Evolutionary conservation across 1,284 basidiomycete species (phyloP).

Genomic region (Trametes sp.): DNA sequence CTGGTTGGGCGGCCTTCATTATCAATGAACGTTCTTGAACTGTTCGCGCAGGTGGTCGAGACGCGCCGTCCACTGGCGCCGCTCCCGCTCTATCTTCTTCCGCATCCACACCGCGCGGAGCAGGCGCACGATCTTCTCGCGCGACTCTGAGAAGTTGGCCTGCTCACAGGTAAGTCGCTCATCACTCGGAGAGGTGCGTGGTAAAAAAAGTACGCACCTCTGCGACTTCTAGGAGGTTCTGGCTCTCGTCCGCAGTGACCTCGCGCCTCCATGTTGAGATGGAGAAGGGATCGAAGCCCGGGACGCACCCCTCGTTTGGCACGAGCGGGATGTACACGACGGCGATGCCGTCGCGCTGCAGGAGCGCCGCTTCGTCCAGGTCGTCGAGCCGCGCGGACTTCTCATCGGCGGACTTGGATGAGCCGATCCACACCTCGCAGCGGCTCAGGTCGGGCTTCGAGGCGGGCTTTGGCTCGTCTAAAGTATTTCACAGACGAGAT

Average conservation of each 20-base stretch:
- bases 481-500: background rate
- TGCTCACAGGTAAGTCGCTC: constrained; percentile 13
- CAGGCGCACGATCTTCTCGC: constrained; percentile 46
- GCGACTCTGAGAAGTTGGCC: constrained; percentile 48
- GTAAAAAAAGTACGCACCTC: constrained; percentile 36
- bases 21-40: constrained; percentile 15
- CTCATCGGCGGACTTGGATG: constrained; percentile 38
- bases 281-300: constrained; percentile 46
- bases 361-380: constrained; percentile 46
- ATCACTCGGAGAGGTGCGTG: background rate
- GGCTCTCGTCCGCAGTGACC: constrained; percentile 45
- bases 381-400: constrained; percentile 45
- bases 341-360: constrained; percentile 47
- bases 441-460: constrained; percentile 29
- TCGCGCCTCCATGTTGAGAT: constrained; percentile 51
- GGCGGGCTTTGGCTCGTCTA: background rate
- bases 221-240: constrained; percentile 45
- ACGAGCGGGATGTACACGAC: constrained; percentile 50
- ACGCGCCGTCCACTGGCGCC: constrained; percentile 30
- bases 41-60: constrained; percentile 28
- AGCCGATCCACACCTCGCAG: constrained; percentile 53
- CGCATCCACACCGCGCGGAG: constrained; percentile 49
- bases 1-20: background rate
- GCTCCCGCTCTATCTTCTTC: constrained; percentile 42
- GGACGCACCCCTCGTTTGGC: constrained; percentile 42